These are phyloP conservation scores for Populus euphratica DNA, from an alignment of 345 rosid species.

Conservation along the genomic window DNA sequence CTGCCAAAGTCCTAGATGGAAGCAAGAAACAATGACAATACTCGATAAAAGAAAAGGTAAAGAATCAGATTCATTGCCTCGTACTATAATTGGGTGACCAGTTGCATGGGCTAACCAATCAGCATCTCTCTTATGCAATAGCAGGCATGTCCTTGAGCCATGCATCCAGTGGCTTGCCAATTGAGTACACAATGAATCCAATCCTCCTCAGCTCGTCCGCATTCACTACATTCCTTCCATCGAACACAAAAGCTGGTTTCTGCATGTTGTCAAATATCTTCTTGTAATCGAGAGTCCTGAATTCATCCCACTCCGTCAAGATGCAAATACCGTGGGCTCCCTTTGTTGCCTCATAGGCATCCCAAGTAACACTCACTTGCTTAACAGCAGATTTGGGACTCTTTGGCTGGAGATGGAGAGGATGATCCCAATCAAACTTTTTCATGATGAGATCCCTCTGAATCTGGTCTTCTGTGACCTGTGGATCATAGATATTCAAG, in stretches of 20 bases:
- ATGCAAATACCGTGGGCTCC: constrained; percentile 86
- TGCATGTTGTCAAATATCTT: constrained; percentile 75
- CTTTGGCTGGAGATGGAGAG: constrained; percentile 89
- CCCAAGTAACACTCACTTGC: constrained; percentile 73
- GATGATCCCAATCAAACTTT: constrained; percentile 94
- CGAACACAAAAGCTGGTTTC: constrained; percentile 86
- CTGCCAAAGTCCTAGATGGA: constrained; percentile 24
- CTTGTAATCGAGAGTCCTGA: constrained; percentile 74
- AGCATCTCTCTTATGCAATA: constrained; percentile 44
- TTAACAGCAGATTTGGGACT: constrained; percentile 64
- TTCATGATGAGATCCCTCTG: constrained; percentile 88
- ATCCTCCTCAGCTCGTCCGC: constrained; percentile 67
- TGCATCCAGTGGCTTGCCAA: constrained; percentile 85
- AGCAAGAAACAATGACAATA: constrained; percentile 21
- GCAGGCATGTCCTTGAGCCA: constrained; percentile 99
- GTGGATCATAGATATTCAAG: constrained; percentile 86
- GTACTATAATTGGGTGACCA: constrained; percentile 6
- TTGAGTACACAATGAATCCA: constrained; percentile 85
- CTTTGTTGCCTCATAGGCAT: constrained; percentile 73
- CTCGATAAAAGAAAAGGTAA: constrained; percentile 18
- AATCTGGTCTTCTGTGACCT: constrained; percentile 83
- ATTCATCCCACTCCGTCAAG: constrained; percentile 95
- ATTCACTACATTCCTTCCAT: constrained; percentile 70
- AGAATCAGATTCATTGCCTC: constrained; percentile 26
- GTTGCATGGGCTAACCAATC: constrained; percentile 1